Evolutionary conservation across 331 rosid species (phyloP).

Genomic region (Dryas integrifolia): DNA sequence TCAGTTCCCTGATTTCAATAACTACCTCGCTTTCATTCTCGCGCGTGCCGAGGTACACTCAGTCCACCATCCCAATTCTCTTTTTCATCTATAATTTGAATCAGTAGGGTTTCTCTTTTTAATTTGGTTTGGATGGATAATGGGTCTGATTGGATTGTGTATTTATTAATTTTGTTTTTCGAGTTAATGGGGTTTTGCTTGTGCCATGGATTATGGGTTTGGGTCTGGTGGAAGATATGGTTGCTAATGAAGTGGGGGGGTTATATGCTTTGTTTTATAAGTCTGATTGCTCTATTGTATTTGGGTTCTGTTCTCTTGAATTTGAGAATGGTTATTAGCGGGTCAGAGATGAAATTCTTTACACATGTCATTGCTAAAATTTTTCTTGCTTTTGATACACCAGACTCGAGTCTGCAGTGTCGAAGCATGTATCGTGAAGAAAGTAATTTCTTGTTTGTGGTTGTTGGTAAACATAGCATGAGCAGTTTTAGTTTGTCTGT

Average conservation of each 20-base stretch:
- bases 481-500: background rate
- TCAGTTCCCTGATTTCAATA: constrained; percentile 90
- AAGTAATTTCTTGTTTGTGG: background rate
- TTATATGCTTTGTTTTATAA: background rate
- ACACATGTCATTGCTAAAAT: no score
- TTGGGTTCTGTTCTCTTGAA: background rate
- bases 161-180: background rate
- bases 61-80: background rate
- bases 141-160: constrained; percentile 21
- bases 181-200: background rate
- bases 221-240: background rate
- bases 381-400: no score
- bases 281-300: background rate
- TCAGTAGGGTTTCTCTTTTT: background rate
- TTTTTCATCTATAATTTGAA: background rate
- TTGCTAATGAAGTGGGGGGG: background rate
- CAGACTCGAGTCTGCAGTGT: background rate
- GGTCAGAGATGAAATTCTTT: background rate
- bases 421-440: background rate
- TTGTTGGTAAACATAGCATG: background rate
- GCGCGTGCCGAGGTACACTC: constrained; percentile 76
- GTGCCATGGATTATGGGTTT: background rate
- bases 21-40: constrained; percentile 88
- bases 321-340: background rate
- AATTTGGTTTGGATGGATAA: background rate